Evolutionary conservation across 1,284 basidiomycete species (phyloP), one percentile per base, ranked within the genome.

Genomic region (Hortiboletus rubellus): DNA sequence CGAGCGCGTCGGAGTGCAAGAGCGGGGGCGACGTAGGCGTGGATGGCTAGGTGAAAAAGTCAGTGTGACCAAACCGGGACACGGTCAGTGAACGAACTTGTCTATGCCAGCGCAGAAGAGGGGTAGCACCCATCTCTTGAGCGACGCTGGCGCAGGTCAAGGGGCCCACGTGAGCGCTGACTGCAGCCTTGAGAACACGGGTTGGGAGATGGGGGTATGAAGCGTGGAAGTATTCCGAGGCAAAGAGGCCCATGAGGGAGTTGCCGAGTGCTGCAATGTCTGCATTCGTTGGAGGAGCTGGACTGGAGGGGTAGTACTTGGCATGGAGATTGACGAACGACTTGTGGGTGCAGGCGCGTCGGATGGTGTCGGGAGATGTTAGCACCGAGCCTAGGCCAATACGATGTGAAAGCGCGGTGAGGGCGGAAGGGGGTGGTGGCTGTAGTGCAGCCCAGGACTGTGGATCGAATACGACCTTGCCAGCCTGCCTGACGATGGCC

Each of bases 171-270:
- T 92, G 92, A 40, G 94, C 91, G 43, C 92, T 94, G 50, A 97
- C 84, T 10, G 92, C 94, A 9, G 91, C 89, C 76, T 97, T 96
- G 65, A 96, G 77, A 18, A 94, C 93, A 51, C 89, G 84, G 24
- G 93, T 94, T 2, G 96, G 96, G 24, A 99, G 81, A 72, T 97
- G 89, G 0, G 97, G 96, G 73, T 91, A 98, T 46, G 86, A 80
- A 9, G 89, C 80, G 58, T 92, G 83, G 34, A 98, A 76, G 70
- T 89, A 86, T 76, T 99, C 96, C 0, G 91, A 79, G 6, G 92
- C 91, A 65, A 98, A 93, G 41, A 98, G 80, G 51, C 96, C 96
- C 69, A 98, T 82, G 52, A 99, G 80, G 2, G 91, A 84, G 76
- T 98, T 98, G 34, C 96, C 96, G 7, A 97, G 75, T 1, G 83